Conservation (phyloP, 2,329 filamentous ascomycete species). For the Balansia obtecta region DNA sequence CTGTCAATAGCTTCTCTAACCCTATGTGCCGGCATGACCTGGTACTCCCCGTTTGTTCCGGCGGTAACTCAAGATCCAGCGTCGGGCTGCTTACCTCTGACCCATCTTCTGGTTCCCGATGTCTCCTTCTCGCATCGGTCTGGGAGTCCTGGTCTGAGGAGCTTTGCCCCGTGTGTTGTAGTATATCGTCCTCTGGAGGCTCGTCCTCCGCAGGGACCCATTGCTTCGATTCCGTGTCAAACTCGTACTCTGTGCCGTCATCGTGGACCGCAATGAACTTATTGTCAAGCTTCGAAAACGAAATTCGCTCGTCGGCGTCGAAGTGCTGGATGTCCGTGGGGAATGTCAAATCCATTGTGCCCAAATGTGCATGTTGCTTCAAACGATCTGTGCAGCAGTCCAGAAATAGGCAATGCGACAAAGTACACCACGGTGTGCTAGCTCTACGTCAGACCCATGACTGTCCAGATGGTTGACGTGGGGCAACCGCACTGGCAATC, state of each 20-base stretch:
- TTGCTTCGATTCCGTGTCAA: conserved; percentile 54
- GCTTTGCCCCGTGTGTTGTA: neutral
- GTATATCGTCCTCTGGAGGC: conserved; percentile 21
- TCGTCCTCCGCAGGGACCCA: conserved; percentile 59
- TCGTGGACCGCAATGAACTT: conserved; percentile 79
- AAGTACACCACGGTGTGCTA: neutral
- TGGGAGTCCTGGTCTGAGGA: neutral
- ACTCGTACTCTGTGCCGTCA: conserved; percentile 76
- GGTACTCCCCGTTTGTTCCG: neutral
- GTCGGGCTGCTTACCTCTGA: conserved; percentile 28
- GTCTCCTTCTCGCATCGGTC: conserved; percentile 27
- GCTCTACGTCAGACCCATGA: conserved; percentile 4
- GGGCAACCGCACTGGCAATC: neutral
- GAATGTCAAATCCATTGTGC: conserved; percentile 28
- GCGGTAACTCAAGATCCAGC: neutral
- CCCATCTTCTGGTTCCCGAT: conserved; percentile 24
- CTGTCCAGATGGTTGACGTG: neutral
- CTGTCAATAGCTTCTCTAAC: neutral
- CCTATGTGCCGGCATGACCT: neutral
- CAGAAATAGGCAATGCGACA: neutral
- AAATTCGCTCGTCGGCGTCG: conserved; percentile 68
- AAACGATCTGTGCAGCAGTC: neutral
- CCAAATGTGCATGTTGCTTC: no score
- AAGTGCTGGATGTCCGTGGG: conserved; percentile 56
- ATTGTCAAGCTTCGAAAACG: conserved; percentile 70